Evolutionary conservation across 768 basidiomycete genomes (phyloP).

Genomic region (Agaricus subrufescens): DNA sequence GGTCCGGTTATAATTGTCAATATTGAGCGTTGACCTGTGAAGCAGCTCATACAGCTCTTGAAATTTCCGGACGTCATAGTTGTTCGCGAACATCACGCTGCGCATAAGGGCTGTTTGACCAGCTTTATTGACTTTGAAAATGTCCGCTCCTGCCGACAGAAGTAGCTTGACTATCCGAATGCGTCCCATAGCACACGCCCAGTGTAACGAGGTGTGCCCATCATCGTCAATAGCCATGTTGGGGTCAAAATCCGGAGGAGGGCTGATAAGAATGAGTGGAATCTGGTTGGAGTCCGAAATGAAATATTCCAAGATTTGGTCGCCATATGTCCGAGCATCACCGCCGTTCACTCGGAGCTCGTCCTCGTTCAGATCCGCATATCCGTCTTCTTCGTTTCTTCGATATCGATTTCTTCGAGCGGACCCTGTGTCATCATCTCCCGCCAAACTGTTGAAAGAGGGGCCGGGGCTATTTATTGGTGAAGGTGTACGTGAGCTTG

Average conservation of each 20-base stretch:
- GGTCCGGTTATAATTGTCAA: slow-evolving; percentile 95
- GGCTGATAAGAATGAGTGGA: slow-evolving; percentile 80
- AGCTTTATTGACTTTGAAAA: slow-evolving; percentile 93
- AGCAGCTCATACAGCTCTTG: slow-evolving; percentile 95
- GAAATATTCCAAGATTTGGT: slow-evolving; percentile 97
- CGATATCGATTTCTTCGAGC: slow-evolving; percentile 44
- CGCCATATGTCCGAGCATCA: slow-evolving; percentile 76
- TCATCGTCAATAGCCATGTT: slow-evolving; percentile 98
- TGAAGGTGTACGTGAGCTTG: slow-evolving; percentile 91
- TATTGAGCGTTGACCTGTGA: slow-evolving; percentile 97
- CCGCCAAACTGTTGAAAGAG: slow-evolving; percentile 37
- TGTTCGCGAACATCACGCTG: slow-evolving; percentile 99
- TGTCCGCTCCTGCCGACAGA: slow-evolving; percentile 90
- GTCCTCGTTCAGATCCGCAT: slow-evolving; percentile 39
- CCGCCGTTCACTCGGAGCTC: slow-evolving; percentile 43
- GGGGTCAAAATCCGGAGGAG: slow-evolving; percentile 89
- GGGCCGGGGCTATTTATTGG: slow-evolving; percentile 64
- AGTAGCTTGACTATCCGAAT: slow-evolving; percentile 93
- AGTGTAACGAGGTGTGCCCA: slow-evolving; percentile 93
- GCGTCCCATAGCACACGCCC: slow-evolving; percentile 99
- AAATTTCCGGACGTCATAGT: slow-evolving; percentile 98
- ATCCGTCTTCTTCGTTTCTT: slow-evolving; percentile 41
- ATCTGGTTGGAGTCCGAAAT: slow-evolving; percentile 95
- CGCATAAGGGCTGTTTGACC: slow-evolving; percentile 99
- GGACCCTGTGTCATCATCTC: slow-evolving; percentile 31